Evolutionary conservation across 2,329 filamentous ascomycete genomes (phyloP).

Genomic region (Hypoxylon sp.): DNA sequence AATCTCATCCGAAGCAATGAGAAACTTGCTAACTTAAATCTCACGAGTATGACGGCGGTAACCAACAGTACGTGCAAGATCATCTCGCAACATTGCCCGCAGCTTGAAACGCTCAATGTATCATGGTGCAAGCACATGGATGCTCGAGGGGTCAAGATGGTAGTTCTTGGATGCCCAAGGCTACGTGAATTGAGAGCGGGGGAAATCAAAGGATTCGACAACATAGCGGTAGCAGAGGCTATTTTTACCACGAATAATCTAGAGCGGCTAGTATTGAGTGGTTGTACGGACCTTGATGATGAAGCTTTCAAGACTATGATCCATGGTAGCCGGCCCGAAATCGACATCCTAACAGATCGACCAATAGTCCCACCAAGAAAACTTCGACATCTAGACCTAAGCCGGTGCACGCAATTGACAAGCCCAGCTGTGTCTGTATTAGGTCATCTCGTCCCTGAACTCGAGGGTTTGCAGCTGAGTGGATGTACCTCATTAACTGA

Average conservation of each 20-base stretch:
- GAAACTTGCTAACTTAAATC: conserved; percentile 84
- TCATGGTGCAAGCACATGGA: conserved; percentile 94
- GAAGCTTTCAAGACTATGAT: conserved; percentile 80
- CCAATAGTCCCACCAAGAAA: conserved; percentile 83
- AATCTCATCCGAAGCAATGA: conserved; percentile 81
- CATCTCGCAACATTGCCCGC: conserved; percentile 83
- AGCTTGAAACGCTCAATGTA: conserved; percentile 87
- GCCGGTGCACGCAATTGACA: conserved; percentile 81
- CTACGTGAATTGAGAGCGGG: conserved; percentile 86
- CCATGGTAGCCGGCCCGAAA: conserved; percentile 80
- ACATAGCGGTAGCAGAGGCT: conserved; percentile 77
- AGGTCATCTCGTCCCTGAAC: conserved; percentile 79
- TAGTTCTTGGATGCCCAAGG: conserved; percentile 80
- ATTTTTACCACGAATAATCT: conserved; percentile 87
- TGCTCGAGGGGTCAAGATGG: conserved; percentile 78
- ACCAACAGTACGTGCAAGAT: conserved; percentile 90
- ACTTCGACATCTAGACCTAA: conserved; percentile 88
- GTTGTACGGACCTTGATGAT: conserved; percentile 84
- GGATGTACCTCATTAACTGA: conserved; percentile 84
- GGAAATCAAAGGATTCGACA: conserved; percentile 85
- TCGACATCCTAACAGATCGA: conserved; percentile 83
- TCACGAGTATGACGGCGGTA: conserved; percentile 84
- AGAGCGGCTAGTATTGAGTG: conserved; percentile 84
- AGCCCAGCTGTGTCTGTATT: conserved; percentile 79
- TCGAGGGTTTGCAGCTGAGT: conserved; percentile 87